Conservation (phyloP, 306 rosid genomes). For the Castanea sativa region DNA sequence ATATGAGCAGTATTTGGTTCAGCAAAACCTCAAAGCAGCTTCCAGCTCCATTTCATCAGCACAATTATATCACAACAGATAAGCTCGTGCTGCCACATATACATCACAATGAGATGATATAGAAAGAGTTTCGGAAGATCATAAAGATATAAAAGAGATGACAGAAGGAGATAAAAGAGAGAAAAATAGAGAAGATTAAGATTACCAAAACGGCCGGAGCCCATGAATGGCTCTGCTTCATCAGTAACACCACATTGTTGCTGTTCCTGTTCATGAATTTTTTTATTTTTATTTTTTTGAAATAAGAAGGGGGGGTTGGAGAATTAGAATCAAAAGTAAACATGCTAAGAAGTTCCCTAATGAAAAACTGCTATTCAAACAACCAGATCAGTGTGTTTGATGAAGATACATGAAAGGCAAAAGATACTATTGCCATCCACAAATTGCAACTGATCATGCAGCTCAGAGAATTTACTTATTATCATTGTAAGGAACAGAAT, state of each 20-base stretch:
- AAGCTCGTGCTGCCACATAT: conserved; percentile 69
- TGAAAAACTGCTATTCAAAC: neutral
- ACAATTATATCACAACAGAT: conserved; percentile 77
- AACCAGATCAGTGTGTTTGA: neutral
- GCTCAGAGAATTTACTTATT: neutral
- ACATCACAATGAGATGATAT: conserved; percentile 18
- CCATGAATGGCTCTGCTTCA: conserved; percentile 92
- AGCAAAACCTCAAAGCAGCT: conserved; percentile 86
- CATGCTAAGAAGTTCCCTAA: neutral
- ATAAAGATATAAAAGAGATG: neutral
- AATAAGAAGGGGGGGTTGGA: neutral
- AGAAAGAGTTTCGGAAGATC: neutral
- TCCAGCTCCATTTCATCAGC: conserved; percentile 90
- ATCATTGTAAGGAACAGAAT: neutral
- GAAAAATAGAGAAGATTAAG: neutral
- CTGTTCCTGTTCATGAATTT: conserved; percentile 52
- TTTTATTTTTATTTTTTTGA: neutral
- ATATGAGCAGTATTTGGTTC: conserved; percentile 29
- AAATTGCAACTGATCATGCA: neutral
- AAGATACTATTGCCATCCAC: neutral
- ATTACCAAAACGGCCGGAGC: conserved; percentile 95
- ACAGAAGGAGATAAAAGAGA: neutral
- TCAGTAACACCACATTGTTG: conserved; percentile 67
- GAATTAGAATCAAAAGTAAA: neutral
- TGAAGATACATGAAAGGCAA: neutral